Evolutionary conservation across 2,329 filamentous ascomycete species (phyloP).

Genomic region (Epichloe gansuensis): DNA sequence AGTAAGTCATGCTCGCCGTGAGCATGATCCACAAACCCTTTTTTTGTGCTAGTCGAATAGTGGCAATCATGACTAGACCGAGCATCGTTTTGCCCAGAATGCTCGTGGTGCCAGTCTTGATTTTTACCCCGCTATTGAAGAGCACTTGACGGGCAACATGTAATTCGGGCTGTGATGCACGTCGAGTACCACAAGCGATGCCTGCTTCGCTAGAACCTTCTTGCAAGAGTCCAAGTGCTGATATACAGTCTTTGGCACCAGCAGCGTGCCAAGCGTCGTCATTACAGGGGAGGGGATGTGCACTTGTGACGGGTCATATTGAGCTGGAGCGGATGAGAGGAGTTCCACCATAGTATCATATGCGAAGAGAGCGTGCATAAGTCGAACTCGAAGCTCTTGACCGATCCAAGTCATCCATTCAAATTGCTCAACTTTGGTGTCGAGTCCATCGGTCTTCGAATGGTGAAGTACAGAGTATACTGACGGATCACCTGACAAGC

Average conservation of each 20-base stretch:
- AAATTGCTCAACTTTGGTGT: slow-evolving; percentile 12
- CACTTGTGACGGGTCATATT: slow-evolving; percentile 53
- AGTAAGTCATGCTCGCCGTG: neutral
- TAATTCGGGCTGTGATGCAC: slow-evolving; percentile 40
- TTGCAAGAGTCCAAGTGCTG: slow-evolving; percentile 49
- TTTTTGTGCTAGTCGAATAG: slow-evolving; percentile 36
- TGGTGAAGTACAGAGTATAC: slow-evolving; percentile 39
- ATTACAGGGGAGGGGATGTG: slow-evolving; percentile 56
- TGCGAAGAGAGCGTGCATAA: slow-evolving; percentile 54
- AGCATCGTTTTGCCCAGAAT: slow-evolving; percentile 1
- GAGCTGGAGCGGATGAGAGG: slow-evolving; percentile 57
- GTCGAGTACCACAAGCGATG: slow-evolving; percentile 45
- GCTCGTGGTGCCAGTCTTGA: slow-evolving; percentile 1
- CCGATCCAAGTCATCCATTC: slow-evolving; percentile 57
- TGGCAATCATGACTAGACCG: slow-evolving; percentile 41
- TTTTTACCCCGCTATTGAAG: slow-evolving; percentile 32
- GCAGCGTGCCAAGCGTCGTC: slow-evolving; percentile 63
- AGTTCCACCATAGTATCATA: slow-evolving; percentile 53
- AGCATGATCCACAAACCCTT: neutral
- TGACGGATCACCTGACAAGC: slow-evolving; percentile 31
- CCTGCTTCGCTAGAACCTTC: slow-evolving; percentile 35
- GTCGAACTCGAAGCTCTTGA: slow-evolving; percentile 55
- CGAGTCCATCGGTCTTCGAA: slow-evolving; percentile 44
- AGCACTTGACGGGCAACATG: slow-evolving; percentile 49
- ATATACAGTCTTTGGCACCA: slow-evolving; percentile 45